phyloP scores from a whole-genome alignment of 140 eudicot genomes.

The Ambrosia hybrid region DNA sequence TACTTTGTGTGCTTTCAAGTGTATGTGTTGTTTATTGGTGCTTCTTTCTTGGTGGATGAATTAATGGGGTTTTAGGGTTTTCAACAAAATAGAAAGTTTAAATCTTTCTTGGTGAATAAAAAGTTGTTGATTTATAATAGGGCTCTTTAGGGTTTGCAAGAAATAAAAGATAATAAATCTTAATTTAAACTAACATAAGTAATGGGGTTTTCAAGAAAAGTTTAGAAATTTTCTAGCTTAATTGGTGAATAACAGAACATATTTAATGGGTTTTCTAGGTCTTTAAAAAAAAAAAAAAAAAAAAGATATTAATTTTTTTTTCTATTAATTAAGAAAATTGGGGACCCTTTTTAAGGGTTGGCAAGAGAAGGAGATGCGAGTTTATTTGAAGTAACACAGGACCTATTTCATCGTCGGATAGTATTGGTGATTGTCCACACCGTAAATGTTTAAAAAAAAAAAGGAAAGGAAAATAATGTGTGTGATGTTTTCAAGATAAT shows the following conservation, averaged over 20 bases:
- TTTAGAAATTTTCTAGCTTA: too few species aligned
- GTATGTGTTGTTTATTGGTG: slow-evolving; percentile 20
- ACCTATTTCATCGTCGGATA: too few species aligned
- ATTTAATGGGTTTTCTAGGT: background rate
- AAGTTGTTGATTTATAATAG: background rate
- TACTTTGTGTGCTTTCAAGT: slow-evolving; percentile 41
- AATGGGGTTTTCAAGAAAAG: background rate
- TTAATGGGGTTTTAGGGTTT: slow-evolving; percentile 30
- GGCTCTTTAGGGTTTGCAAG: slow-evolving; percentile 23
- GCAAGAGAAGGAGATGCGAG: background rate
- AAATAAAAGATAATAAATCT: background rate
- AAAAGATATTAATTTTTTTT: too few species aligned
- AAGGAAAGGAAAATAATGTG: background rate
- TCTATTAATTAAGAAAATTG: too few species aligned
- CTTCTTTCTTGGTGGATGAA: slow-evolving; percentile 34
- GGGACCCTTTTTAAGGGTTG: background rate
- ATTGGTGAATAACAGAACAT: background rate
- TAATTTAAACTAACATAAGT: background rate
- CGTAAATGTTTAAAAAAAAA: background rate
- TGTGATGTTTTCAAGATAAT: background rate
- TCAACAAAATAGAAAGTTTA: slow-evolving; percentile 14
- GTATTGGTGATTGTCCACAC: too few species aligned
- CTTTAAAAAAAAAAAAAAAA: background rate
- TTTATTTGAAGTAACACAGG: background rate
- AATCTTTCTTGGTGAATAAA: slow-evolving; percentile 15